These are phyloP conservation scores for Dendrobium officinale DNA, from an alignment of 106 monocot genomes.

Conservation along the genomic window DNA sequence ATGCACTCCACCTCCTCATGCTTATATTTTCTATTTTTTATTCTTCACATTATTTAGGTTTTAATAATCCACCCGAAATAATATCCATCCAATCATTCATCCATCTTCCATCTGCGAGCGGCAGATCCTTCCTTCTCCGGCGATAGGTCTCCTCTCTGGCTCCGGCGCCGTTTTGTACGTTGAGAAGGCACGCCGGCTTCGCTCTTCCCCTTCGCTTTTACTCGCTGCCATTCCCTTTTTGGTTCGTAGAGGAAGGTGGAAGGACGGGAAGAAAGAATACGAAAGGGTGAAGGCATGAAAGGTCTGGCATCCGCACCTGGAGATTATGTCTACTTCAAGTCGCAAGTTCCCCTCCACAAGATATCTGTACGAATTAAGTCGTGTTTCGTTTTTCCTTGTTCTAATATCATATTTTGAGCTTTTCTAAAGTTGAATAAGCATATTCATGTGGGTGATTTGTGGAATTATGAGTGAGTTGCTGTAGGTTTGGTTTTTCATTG, in stretches of 20 bases:
- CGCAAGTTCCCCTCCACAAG: constrained; percentile 89
- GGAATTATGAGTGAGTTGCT: neutral
- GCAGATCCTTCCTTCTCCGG: constrained; percentile 5
- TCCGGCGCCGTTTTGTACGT: neutral
- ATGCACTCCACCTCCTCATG: neutral
- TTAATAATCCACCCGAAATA: neutral
- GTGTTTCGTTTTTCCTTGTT: neutral
- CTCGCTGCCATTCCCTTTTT: neutral
- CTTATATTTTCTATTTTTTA: neutral
- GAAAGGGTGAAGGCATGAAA: constrained; percentile 36
- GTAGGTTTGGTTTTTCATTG: neutral
- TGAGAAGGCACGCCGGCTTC: neutral
- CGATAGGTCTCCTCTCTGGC: neutral
- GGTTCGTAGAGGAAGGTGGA: neutral
- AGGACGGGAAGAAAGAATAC: constrained; percentile 4
- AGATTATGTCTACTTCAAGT: constrained; percentile 96
- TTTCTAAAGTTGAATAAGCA: neutral
- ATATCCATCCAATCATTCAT: neutral
- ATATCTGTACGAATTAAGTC: constrained; percentile 56
- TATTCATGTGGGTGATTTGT: neutral
- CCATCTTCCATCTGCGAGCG: neutral
- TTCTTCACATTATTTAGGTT: neutral
- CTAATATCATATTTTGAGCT: neutral
- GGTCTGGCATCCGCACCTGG: constrained; percentile 56
- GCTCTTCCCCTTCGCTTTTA: too few relatives aligned